Conservation (phyloP, 371 early-diverging fungal species). For the Mortierella sp. region DNA sequence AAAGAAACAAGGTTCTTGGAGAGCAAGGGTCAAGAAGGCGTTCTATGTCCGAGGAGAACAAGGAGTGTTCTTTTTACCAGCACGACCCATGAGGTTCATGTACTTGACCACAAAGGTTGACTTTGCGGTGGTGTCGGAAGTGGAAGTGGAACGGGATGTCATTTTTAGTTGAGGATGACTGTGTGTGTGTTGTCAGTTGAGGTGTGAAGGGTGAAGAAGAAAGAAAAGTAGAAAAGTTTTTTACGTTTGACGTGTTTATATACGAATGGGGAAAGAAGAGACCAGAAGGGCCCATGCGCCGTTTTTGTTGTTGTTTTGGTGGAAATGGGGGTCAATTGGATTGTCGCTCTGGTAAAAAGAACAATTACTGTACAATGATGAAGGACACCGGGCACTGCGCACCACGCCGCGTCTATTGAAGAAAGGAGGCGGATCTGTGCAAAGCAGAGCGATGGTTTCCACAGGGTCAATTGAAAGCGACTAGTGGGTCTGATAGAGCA, state of each 20-base stretch:
- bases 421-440: too few relatives aligned
- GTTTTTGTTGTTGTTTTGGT: too few relatives aligned
- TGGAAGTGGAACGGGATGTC: not conserved
- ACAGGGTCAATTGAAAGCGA: too few relatives aligned
- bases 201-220: not conserved
- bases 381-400: too few relatives aligned
- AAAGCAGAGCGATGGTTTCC: too few relatives aligned
- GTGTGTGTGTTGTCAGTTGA: not conserved
- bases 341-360: not conserved
- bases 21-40: not conserved
- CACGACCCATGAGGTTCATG: constrained; percentile 39
- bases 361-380: too few relatives aligned
- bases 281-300: not conserved
- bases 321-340: not conserved
- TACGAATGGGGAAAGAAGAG: not conserved
- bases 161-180: not conserved
- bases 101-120: constrained; percentile 49
- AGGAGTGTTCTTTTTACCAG: constrained; percentile 20
- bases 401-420: too few relatives aligned
- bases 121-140: constrained; percentile 10
- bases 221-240: not conserved
- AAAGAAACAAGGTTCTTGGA: not conserved
- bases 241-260: not conserved
- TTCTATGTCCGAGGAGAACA: not conserved
- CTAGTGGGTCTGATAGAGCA: too few relatives aligned